Percentiles rank a stretch among this genome's conserved stretches.
Conservation (phyloP, 768 basidiomycete species). For the Mycena epipterygia region DNA sequence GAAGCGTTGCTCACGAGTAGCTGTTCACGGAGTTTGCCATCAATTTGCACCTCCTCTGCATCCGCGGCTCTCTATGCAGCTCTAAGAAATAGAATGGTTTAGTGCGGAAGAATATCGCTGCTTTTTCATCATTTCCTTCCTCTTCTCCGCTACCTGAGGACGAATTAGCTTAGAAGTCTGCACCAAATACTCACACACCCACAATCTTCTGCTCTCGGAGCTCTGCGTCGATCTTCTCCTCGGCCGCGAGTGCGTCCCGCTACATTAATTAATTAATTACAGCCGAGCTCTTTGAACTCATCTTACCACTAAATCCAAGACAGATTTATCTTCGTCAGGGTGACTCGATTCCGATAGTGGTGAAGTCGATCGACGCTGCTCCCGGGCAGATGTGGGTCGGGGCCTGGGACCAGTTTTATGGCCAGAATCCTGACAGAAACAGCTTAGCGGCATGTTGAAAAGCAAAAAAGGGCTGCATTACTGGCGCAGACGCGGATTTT, state of each 20-base stretch:
- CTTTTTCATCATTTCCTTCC: not conserved
- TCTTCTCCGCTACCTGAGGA: not conserved
- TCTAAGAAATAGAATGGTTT: not conserved
- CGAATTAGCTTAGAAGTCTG: not conserved
- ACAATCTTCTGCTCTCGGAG: not conserved
- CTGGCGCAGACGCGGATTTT: not conserved
- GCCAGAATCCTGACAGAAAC: not conserved
- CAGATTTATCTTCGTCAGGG: not conserved
- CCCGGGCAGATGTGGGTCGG: too few species aligned
- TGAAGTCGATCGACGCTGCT: too few species aligned
- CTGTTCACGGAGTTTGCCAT: slow-evolving; percentile 3
- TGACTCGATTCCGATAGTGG: not conserved
- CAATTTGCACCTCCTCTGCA: not conserved
- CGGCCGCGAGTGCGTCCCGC: not conserved
- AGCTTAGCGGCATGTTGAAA: not conserved
- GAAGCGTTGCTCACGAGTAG: not conserved
- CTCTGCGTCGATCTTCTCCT: slow-evolving; percentile 15
- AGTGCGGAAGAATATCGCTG: not conserved
- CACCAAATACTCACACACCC: not conserved
- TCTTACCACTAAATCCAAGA: not conserved
- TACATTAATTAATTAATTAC: not conserved
- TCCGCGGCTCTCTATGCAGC: not conserved
- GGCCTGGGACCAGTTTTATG: not conserved
- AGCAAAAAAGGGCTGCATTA: not conserved
- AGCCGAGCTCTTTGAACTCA: not conserved